These are phyloP conservation scores for Aeminium ludgeri DNA, from an alignment of 495 filamentous ascomycete genomes.

Conservation along the genomic window DNA sequence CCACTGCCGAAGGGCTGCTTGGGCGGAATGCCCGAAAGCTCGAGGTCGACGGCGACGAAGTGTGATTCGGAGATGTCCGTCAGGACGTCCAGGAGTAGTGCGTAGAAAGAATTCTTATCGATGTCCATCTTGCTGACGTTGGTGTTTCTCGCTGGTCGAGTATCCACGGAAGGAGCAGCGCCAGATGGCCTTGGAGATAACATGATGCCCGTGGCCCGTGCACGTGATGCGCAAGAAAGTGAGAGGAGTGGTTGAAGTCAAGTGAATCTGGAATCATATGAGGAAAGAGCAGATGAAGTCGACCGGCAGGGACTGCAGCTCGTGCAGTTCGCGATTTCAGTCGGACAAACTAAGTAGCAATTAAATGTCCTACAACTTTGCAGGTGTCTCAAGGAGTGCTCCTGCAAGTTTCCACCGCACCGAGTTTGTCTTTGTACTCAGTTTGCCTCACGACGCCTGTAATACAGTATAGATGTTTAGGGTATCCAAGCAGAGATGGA, in stretches of 20 bases:
- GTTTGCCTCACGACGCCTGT: no score
- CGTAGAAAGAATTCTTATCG: conserved; percentile 34
- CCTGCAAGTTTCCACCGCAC: no score
- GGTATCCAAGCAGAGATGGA: no score
- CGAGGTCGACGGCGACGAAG: conserved; percentile 60
- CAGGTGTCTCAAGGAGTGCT: no score
- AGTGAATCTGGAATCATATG: neutral
- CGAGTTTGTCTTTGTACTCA: no score
- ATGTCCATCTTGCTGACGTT: conserved; percentile 39
- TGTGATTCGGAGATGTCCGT: conserved; percentile 39
- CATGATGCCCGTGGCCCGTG: no score
- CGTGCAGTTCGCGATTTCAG: no score
- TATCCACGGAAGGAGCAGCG: neutral
- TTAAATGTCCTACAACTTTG: no score
- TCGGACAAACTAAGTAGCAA: no score
- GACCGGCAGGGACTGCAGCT: no score
- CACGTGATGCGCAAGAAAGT: no score
- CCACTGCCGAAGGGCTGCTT: conserved; percentile 6
- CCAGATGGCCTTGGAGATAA: neutral
- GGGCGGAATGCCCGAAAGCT: conserved; percentile 52
- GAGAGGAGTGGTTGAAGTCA: neutral
- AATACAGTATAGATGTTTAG: no score
- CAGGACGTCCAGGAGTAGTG: conserved; percentile 41
- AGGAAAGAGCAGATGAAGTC: neutral
- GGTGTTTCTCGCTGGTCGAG: neutral